These are phyloP conservation scores for Stagonosporopsis chrysanthemi DNA, from an alignment of 2,329 filamentous ascomycete species.

Conservation along the genomic window DNA sequence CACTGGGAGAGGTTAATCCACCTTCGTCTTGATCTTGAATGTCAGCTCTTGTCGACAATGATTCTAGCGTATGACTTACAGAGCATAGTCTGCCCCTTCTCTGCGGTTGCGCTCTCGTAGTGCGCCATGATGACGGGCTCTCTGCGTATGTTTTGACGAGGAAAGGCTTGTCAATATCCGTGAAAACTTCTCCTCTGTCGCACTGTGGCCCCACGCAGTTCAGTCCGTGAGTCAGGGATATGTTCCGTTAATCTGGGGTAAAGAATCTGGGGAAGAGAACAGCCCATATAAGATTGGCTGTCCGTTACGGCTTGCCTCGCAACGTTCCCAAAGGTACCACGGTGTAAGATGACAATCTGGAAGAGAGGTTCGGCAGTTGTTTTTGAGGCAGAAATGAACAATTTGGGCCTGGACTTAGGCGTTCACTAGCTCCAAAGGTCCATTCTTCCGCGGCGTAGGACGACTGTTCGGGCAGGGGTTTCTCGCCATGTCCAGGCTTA, in stretches of 20 bases:
- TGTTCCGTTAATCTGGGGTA: constrained; percentile 30
- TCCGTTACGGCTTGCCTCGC: constrained; percentile 25
- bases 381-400: constrained; percentile 22
- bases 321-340: constrained; percentile 10
- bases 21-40: constrained; percentile 9
- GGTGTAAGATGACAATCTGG: constrained; percentile 23
- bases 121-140: constrained; percentile 1
- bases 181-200: constrained; percentile 10
- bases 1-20: constrained; percentile 27
- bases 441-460: constrained; percentile 4
- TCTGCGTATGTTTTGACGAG: neutral
- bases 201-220: constrained; percentile 29
- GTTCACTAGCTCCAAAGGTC: constrained; percentile 28
- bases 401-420: constrained; percentile 16
- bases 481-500: constrained; percentile 26
- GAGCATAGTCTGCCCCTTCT: constrained; percentile 13
- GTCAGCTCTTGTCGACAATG: neutral
- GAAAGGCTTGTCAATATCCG: neutral
- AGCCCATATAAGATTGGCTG: constrained; percentile 40
- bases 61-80: neutral
- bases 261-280: constrained; percentile 39
- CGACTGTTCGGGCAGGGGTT: constrained; percentile 23
- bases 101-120: neutral
- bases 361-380: constrained; percentile 41
- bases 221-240: constrained; percentile 12